Percentiles rank a stretch among this genome's conserved stretches.
Evolutionary conservation across 192 early-diverging fungal species (phyloP).

Genomic region (Phlyctochytrium planicorne): DNA sequence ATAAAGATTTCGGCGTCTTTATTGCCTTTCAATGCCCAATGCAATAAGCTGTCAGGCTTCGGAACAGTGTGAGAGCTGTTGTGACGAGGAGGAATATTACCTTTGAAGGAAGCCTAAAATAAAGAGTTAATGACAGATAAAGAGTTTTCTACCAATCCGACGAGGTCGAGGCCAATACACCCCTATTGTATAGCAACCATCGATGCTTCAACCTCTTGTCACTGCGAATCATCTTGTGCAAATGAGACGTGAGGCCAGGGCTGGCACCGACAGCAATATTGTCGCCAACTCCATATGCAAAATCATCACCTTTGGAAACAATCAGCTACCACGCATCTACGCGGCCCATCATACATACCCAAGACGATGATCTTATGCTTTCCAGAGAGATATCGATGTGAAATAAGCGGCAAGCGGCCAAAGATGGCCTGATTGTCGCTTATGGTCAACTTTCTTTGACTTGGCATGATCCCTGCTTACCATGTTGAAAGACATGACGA

Average conservation of each 20-base stretch:
- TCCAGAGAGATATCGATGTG: not conserved
- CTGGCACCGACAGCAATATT: conserved; percentile 1
- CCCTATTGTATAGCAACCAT: conserved; percentile 37
- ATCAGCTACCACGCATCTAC: not conserved
- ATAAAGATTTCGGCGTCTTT: conserved; percentile 40
- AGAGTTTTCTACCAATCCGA: too few species aligned
- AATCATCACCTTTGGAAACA: conserved; percentile 35
- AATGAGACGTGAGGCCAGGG: conserved; percentile 33
- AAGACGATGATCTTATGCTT: conserved; percentile 35
- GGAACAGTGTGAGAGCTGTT: not conserved
- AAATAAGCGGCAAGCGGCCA: not conserved
- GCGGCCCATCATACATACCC: not conserved
- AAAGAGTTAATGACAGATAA: not conserved
- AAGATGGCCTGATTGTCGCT: too few species aligned
- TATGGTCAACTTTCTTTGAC: too few species aligned
- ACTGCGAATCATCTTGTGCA: conserved; percentile 14
- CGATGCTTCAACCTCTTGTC: conserved; percentile 34
- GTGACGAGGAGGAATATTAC: too few species aligned
- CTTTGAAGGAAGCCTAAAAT: conserved; percentile 15
- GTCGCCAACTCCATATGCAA: conserved; percentile 39
- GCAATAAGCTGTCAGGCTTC: not conserved
- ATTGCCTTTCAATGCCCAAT: conserved; percentile 7
- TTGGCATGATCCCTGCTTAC: too few species aligned
- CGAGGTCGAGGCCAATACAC: conserved; percentile 30
- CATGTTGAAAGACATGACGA: too few species aligned